Conservation (phyloP, 306 rosid species). For the Sphenostylis stenocarpa region DNA sequence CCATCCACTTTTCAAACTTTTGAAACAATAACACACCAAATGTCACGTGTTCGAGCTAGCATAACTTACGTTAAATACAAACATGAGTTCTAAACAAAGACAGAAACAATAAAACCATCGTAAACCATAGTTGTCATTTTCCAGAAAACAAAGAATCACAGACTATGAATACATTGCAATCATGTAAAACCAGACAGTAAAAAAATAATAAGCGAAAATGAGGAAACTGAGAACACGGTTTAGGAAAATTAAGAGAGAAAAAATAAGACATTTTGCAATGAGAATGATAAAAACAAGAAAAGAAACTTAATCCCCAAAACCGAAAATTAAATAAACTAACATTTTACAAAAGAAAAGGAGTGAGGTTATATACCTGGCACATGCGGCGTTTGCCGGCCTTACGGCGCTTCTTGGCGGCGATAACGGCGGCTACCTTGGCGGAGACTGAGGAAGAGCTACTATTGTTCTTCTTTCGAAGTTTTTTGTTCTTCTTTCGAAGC, state of each 20-base stretch:
- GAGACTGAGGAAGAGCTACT: constrained; percentile 51
- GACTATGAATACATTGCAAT: background rate
- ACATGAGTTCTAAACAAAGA: background rate
- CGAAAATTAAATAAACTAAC: background rate
- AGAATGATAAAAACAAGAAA: background rate
- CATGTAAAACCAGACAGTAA: background rate
- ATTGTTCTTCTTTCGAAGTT: constrained; percentile 41
- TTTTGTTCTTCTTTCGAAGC: constrained; percentile 67
- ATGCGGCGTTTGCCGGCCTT: constrained; percentile 82
- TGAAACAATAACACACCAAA: too few relatives aligned
- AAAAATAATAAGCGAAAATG: background rate
- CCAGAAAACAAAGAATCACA: background rate
- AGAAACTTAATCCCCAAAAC: background rate
- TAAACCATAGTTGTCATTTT: background rate
- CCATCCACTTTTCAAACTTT: too few relatives aligned
- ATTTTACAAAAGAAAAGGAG: background rate
- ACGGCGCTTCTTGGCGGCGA: constrained; percentile 96
- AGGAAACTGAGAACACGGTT: too few relatives aligned
- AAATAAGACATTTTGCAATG: background rate
- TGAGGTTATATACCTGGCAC: constrained; percentile 62
- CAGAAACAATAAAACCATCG: background rate
- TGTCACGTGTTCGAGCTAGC: too few relatives aligned
- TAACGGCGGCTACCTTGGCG: constrained; percentile 70
- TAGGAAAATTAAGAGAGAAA: background rate
- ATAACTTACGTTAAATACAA: background rate